Conservation (phyloP, 306 rosid genomes). For the Rosa lucieae region DNA sequence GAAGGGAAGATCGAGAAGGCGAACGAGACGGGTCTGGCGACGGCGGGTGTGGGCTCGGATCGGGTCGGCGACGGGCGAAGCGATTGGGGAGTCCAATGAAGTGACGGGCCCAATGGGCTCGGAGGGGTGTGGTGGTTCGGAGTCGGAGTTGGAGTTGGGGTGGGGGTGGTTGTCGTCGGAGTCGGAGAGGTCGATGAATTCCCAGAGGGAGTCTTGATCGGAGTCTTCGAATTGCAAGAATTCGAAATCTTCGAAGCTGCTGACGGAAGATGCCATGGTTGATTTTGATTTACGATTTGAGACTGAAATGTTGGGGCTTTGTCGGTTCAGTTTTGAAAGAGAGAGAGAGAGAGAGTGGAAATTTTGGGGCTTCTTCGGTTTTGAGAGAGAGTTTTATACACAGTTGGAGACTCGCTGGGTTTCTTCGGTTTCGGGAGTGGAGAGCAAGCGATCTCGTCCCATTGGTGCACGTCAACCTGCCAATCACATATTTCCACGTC, state of each 20-base stretch:
- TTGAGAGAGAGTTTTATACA: background rate
- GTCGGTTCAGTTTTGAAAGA: background rate
- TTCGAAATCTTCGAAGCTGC: constrained; percentile 40
- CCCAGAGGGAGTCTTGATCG: constrained; percentile 51
- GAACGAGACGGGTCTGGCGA: background rate
- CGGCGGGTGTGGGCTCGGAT: constrained; percentile 5
- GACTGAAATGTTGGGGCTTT: background rate
- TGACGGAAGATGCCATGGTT: constrained; percentile 2
- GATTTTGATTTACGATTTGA: background rate
- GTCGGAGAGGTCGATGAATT: constrained; percentile 35
- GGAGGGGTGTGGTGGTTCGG: background rate
- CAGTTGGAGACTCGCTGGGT: background rate
- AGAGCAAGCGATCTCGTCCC: background rate
- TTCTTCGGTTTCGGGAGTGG: background rate
- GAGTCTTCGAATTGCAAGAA: constrained; percentile 40
- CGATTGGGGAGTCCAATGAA: background rate
- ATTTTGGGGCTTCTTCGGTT: no score
- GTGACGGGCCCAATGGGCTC: constrained; percentile 15
- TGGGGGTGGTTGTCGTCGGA: background rate
- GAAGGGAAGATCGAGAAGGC: background rate
- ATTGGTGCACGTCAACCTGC: background rate
- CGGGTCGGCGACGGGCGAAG: constrained; percentile 12
- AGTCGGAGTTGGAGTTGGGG: background rate
- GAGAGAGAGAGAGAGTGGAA: background rate
- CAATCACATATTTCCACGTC: constrained; percentile 1